These are phyloP conservation scores for Halenospora varia DNA, from an alignment of 495 filamentous ascomycete genomes.

Conservation along the genomic window DNA sequence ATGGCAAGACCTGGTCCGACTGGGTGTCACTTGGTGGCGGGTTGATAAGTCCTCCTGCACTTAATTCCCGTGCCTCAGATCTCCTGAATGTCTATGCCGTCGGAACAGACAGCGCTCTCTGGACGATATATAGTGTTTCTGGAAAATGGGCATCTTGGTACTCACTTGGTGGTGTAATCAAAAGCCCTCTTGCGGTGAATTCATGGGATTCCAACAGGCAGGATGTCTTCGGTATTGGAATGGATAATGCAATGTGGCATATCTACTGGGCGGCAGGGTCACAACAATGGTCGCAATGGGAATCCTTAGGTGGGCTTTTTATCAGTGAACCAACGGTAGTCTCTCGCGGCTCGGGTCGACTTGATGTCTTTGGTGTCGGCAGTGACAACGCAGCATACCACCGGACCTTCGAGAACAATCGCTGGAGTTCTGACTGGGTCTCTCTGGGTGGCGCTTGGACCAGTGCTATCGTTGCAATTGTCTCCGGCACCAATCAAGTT, in stretches of 20 bases:
- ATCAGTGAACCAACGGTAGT: slow-evolving; percentile 27
- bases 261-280: slow-evolving; percentile 19
- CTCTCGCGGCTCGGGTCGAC: slow-evolving; percentile 28
- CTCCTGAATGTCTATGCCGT: slow-evolving; percentile 33
- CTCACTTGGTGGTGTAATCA: slow-evolving; percentile 22
- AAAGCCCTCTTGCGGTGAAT: slow-evolving; percentile 15
- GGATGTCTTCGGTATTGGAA: slow-evolving; percentile 23
- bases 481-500: slow-evolving; percentile 19
- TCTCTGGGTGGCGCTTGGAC: slow-evolving; percentile 15
- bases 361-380: slow-evolving; percentile 31
- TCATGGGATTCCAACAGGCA: slow-evolving; percentile 29
- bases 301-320: slow-evolving; percentile 23
- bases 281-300: slow-evolving; percentile 25
- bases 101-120: slow-evolving; percentile 19
- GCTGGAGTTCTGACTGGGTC: slow-evolving; percentile 25
- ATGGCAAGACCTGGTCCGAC: slow-evolving; percentile 7
- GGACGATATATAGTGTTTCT: slow-evolving; percentile 33
- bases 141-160: slow-evolving; percentile 27
- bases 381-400: slow-evolving; percentile 22
- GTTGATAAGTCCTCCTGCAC: slow-evolving; percentile 15
- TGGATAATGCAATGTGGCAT: slow-evolving; percentile 19
- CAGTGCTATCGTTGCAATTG: neutral
- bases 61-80: slow-evolving; percentile 16
- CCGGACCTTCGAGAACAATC: slow-evolving; percentile 18
- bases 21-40: slow-evolving; percentile 28